Base-by-base conservation (phyloP, 306 rosid species). In the Castanea crenata region DNA sequence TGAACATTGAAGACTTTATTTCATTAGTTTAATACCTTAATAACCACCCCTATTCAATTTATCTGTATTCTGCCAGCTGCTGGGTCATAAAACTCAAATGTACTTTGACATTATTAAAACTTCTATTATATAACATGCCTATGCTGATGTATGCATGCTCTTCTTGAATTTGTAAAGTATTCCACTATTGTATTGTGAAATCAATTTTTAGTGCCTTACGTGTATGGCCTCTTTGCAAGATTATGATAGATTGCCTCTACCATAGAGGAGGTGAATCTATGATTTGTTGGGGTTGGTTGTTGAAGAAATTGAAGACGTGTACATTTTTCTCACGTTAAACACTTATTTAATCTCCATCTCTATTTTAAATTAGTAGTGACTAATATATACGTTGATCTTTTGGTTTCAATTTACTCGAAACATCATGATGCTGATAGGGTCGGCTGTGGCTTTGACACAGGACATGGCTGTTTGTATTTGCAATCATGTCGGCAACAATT, bases 11-110 rank as follows among this genome's bases (percentile, higher is more conserved):
- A 57, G 27, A 59, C 69, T 51, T 74, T 83, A 76, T 62, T 76
- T 35, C 76, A 75, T 82, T 77, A 86, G 86, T 78, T 82, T 82
- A 68, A 23, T 73, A 49, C 16, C 85, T 80, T 83, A 85, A 81
- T 86, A 67, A 67, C 73, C 76, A 52, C 79, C 76, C 82, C 34
- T 75, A 80, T 57, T 85, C 80, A 78, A 76, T 80, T 75, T 54
- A 34, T 57, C 55, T 74, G 57, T 41, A 21, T 14, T 75, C 38
- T 58, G 44, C 57, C 31, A 69, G 65, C 27, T 18, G 46, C 61
- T 78, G 27, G 15, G 59, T n/a, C 34, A 27, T 57, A 5, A 5
- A 46, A 21, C 21, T 61, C 35, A 73, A 21, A 49, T 82, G 69
- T 67, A 77, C 44, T 71, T 31, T 70, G 58, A 80, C 72, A 77